These are phyloP conservation scores for Podila epicladia DNA, from an alignment of 192 early-diverging fungal genomes.

Conservation along the genomic window DNA sequence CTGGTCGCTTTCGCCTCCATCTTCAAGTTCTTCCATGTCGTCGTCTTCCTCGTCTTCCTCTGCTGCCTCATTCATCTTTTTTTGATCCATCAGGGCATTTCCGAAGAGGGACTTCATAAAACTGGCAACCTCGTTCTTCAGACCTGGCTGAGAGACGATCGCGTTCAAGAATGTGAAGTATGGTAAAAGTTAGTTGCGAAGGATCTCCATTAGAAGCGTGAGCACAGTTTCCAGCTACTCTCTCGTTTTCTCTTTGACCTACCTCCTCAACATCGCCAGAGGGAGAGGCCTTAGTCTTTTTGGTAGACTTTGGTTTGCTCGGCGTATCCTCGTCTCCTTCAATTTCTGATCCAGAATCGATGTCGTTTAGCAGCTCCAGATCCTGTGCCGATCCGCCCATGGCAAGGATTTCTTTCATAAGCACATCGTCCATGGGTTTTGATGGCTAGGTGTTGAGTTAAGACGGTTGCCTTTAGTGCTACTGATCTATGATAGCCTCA, in stretches of 20 bases:
- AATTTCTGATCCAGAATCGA: conserved; percentile 37
- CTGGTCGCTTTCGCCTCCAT: not conserved
- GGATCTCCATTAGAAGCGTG: too few relatives aligned
- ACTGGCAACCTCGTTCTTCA: conserved; percentile 35
- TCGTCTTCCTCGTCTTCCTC: conserved; percentile 22
- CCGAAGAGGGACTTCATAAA: conserved; percentile 51
- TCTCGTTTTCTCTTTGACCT: not conserved
- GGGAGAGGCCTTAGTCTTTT: not conserved
- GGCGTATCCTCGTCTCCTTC: conserved; percentile 10
- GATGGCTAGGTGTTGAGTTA: too few relatives aligned
- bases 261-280: not conserved
- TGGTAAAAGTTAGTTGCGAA: too few relatives aligned
- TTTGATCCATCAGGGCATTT: conserved; percentile 14
- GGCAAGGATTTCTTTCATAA: conserved; percentile 46
- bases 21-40: conserved; percentile 2
- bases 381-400: conserved; percentile 45
- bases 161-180: too few relatives aligned
- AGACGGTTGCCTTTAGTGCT: too few relatives aligned
- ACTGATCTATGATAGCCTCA: too few relatives aligned
- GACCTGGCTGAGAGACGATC: conserved; percentile 14
- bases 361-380: conserved; percentile 28
- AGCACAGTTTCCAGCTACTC: not conserved
- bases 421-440: conserved; percentile 1
- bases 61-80: conserved; percentile 13
- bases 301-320: not conserved